Percentiles rank a stretch among this genome's conserved stretches.
These are phyloP conservation scores for Aphanomyces invadans DNA, from an alignment of 352 stramenopile species.

Conservation along the genomic window DNA sequence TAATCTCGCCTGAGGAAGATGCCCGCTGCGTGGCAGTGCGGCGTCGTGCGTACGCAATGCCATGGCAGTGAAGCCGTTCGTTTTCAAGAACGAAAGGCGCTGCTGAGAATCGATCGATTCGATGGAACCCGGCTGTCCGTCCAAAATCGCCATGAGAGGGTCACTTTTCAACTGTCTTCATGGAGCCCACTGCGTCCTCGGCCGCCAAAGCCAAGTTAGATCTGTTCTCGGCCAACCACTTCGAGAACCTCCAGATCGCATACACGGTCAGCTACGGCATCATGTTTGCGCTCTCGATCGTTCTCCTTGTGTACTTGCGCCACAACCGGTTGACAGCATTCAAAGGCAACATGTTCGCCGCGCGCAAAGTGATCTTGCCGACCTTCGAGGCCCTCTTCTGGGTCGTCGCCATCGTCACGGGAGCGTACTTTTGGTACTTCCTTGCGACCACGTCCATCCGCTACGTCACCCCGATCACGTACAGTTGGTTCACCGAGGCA, in stretches of 20 bases:
- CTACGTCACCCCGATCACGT: not conserved
- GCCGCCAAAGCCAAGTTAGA: not conserved
- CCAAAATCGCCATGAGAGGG: no score
- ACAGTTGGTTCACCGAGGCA: slow-evolving; percentile 24
- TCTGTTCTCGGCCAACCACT: slow-evolving; percentile 10
- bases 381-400: slow-evolving; percentile 60
- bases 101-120: no score
- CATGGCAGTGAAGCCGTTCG: no score
- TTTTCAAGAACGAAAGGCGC: no score
- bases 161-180: no score
- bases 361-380: slow-evolving; percentile 53
- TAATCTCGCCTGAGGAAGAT: no score
- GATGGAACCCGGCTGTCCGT: no score
- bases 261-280: slow-evolving; percentile 40
- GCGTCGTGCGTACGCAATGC: no score
- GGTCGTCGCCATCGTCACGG: slow-evolving; percentile 35
- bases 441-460: not conserved
- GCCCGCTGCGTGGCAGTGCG: no score
- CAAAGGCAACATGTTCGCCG: slow-evolving; percentile 36
- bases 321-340: slow-evolving; percentile 47
- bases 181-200: no score
- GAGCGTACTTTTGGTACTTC: slow-evolving; percentile 35
- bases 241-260: slow-evolving; percentile 36
- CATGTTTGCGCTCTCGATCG: slow-evolving; percentile 37
- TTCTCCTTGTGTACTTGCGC: slow-evolving; percentile 45